Base-by-base conservation (phyloP, 495 filamentous ascomycete genomes). In the Ramalina peruviana region DNA sequence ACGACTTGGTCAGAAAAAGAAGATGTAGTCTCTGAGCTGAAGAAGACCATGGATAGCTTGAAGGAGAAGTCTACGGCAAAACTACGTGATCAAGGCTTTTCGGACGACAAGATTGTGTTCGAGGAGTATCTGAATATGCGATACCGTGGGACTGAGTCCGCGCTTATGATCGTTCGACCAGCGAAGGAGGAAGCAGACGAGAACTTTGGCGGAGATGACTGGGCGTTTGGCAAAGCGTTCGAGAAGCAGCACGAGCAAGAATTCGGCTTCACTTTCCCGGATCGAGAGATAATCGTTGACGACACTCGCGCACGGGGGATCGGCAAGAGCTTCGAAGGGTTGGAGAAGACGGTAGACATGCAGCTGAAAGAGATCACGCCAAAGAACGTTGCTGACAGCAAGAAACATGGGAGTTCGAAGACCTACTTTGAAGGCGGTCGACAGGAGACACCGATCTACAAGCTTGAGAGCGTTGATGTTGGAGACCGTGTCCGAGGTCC, bases 41-140 rank as follows among this genome's bases (percentile, higher is more conserved):
- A 71, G 54, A 60, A 56, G 19, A 75, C 72, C 19, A 65, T 65
- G 62, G 41, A 56, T 4, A 51, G 55, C 6, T 33, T 71, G 40
- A 88, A 82, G 67, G 63, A 71, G 6, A 88, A 80, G 62, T 85
- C 86, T 0, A 75, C 68, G 3, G 62, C 68, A 26, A 74, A 76
- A 2, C 71, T 94, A 23, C 60, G 65, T 33, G 79, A 83, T 15
- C 88, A 93, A 65, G 87, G 86, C 0, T 92, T 93, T 55, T 52
- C 58, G 36, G 78, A 84, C 25, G 65, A 73, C 23, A 74, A 80
- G 39, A 87, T 94, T 44, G 74, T 80, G 3, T 88, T 87, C 59
- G 86, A 89, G 64, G 82, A 89, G 56, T 94, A 93, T 60, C 73
- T 94, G 26, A 94, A 95, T 62, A 84, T 93, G 77, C 68, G 87